Evolutionary conservation across 2,329 filamentous ascomycete genomes (phyloP).

Genomic region (Phialophora verrucosa): DNA sequence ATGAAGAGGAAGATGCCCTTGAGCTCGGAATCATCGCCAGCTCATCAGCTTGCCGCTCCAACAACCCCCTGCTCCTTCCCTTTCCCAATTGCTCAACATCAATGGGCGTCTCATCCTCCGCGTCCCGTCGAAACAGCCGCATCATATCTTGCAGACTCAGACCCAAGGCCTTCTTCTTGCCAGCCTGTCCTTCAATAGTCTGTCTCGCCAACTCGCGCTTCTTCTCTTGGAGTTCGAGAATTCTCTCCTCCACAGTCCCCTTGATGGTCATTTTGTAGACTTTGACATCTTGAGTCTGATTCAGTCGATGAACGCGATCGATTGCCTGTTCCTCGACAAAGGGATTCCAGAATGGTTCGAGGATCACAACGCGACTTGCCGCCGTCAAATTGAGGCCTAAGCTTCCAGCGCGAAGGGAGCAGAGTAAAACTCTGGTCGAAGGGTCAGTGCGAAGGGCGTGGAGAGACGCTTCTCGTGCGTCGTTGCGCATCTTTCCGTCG

Average conservation of each 20-base stretch:
- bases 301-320: constrained; percentile 96
- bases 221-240: constrained; percentile 90
- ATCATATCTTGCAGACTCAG: constrained; percentile 92
- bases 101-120: constrained; percentile 52
- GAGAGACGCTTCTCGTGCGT: constrained; percentile 85
- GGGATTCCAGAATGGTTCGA: constrained; percentile 99
- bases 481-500: constrained; percentile 93
- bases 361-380: constrained; percentile 87
- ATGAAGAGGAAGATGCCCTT: not conserved
- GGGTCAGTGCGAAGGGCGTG: constrained; percentile 75
- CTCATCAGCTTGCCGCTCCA: constrained; percentile 3
- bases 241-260: constrained; percentile 88
- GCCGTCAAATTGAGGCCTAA: constrained; percentile 93
- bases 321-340: constrained; percentile 99
- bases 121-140: constrained; percentile 79
- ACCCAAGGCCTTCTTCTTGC: constrained; percentile 76
- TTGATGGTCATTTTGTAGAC: constrained; percentile 93
- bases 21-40: not conserved
- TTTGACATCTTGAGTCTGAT: constrained; percentile 90
- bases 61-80: constrained; percentile 20
- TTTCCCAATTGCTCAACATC: constrained; percentile 22
- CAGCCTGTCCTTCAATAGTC: constrained; percentile 67
- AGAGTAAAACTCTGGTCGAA: constrained; percentile 80
- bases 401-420: constrained; percentile 91
- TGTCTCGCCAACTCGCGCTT: constrained; percentile 91